phyloP scores from a whole-genome alignment of 169 alveolate species.

The Miamiensis avidus region DNA sequence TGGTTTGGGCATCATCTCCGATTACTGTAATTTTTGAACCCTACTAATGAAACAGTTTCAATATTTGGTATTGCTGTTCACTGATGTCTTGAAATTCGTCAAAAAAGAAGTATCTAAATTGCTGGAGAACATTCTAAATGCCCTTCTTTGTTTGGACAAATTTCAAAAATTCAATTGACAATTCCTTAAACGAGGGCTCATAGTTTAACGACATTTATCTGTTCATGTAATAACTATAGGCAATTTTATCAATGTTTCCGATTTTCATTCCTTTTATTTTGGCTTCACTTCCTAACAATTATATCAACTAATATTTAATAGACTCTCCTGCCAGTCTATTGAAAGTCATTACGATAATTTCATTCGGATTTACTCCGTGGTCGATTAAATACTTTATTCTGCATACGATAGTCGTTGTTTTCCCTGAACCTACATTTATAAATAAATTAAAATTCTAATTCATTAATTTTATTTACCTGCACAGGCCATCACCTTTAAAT shows the following conservation, averaged over 20 bases:
- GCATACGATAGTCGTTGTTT: slow-evolving; percentile 7
- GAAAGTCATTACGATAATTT: slow-evolving; percentile 16
- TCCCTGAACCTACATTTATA: neutral
- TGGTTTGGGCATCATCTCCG: neutral
- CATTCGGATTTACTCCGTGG: slow-evolving; percentile 8
- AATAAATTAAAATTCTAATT: too few relatives aligned
- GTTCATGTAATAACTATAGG: neutral
- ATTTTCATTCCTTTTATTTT: neutral
- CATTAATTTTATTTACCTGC: neutral
- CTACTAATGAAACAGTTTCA: neutral
- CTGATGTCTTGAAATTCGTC: slow-evolving; percentile 17
- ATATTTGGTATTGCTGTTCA: slow-evolving; percentile 1
- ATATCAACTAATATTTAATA: neutral
- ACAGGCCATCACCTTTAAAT: neutral
- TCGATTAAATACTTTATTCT: slow-evolving; percentile 20
- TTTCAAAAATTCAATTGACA: neutral
- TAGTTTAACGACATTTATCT: neutral
- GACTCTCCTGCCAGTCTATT: slow-evolving; percentile 7
- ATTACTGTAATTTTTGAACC: neutral
- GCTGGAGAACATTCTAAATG: neutral
- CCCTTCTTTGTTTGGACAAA: neutral
- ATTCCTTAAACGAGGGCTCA: neutral
- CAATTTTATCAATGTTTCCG: slow-evolving; percentile 23
- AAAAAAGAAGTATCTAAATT: slow-evolving; percentile 14
- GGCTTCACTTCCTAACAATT: slow-evolving; percentile 10